phyloP scores from a whole-genome alignment of 1,284 basidiomycete species.

The Crucibulum parvulum region DNA sequence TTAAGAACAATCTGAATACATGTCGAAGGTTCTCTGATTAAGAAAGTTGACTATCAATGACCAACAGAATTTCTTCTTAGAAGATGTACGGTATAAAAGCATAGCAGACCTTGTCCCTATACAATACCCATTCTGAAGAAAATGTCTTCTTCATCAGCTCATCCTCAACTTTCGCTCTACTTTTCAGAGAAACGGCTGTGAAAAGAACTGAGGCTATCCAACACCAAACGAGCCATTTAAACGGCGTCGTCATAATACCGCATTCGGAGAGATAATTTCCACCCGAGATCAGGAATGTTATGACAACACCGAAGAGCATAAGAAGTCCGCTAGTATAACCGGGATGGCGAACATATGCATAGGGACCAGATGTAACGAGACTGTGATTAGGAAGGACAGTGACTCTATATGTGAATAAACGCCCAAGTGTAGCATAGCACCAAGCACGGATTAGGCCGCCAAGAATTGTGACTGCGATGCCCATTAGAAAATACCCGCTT shows the following conservation, averaged over 20 bases:
- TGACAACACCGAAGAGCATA: slow-evolving; percentile 51
- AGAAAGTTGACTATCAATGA: too few relatives aligned
- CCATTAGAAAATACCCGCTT: slow-evolving; percentile 48
- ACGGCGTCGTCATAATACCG: too few relatives aligned
- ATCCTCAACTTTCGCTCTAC: too few relatives aligned
- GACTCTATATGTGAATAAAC: slow-evolving; percentile 69
- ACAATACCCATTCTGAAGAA: too few relatives aligned
- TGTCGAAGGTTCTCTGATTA: too few relatives aligned
- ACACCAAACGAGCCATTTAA: slow-evolving; percentile 1
- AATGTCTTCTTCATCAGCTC: too few relatives aligned
- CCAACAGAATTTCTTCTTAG: too few relatives aligned
- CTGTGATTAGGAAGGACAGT: slow-evolving; percentile 61
- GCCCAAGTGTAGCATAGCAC: slow-evolving; percentile 53
- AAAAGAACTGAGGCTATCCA: neutral
- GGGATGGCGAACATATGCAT: slow-evolving; percentile 60
- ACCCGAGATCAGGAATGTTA: too few relatives aligned
- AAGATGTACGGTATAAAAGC: too few relatives aligned
- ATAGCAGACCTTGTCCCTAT: too few relatives aligned
- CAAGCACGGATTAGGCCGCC: slow-evolving; percentile 56
- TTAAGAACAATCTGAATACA: too few relatives aligned
- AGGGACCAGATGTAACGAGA: slow-evolving; percentile 61
- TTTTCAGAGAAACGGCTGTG: slow-evolving; percentile 8
- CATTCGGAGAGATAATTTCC: too few relatives aligned
- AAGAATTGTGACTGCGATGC: slow-evolving; percentile 52
- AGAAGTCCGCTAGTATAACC: slow-evolving; percentile 57